Percentiles rank a stretch among this genome's conserved stretches.
phyloP scores from a whole-genome alignment of 2,329 filamentous ascomycete genomes.

The Ophiostoma perfectum region DNA sequence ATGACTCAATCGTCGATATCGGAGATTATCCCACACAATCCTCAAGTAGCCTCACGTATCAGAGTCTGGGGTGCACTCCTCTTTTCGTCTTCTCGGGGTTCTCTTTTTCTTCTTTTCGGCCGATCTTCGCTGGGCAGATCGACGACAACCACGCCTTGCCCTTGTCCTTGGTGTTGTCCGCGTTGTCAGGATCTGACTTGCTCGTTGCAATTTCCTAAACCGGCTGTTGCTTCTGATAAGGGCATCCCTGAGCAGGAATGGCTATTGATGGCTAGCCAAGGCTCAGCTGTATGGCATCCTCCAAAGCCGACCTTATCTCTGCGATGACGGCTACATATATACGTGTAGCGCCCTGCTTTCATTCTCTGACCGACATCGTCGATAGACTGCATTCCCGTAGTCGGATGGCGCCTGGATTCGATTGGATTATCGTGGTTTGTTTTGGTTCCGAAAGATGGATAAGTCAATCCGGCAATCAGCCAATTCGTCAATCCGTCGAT shows the following conservation, averaged over 20 bases:
- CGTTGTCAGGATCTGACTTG: no score
- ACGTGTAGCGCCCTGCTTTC: no score
- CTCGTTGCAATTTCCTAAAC: neutral
- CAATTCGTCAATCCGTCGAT: neutral
- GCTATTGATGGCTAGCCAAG: constrained; percentile 1
- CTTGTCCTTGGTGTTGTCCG: no score
- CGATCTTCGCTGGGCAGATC: constrained; percentile 3
- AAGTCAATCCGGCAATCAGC: no score
- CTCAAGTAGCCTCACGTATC: neutral
- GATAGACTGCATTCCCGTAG: neutral
- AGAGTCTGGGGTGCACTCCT: neutral
- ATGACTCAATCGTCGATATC: constrained; percentile 10
- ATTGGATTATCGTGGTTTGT: neutral
- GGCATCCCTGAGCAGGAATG: neutral
- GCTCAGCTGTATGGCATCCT: neutral
- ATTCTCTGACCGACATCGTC: neutral
- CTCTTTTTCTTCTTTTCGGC: neutral
- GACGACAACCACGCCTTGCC: neutral
- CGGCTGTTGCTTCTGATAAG: neutral
- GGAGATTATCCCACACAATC: neutral
- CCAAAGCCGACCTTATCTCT: constrained; percentile 9
- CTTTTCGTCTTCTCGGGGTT: constrained; percentile 9
- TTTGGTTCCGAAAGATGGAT: neutral
- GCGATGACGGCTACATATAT: neutral
- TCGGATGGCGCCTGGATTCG: neutral